phyloP scores from a whole-genome alignment of 495 filamentous ascomycete species.

The Penicillium argentinense region DNA sequence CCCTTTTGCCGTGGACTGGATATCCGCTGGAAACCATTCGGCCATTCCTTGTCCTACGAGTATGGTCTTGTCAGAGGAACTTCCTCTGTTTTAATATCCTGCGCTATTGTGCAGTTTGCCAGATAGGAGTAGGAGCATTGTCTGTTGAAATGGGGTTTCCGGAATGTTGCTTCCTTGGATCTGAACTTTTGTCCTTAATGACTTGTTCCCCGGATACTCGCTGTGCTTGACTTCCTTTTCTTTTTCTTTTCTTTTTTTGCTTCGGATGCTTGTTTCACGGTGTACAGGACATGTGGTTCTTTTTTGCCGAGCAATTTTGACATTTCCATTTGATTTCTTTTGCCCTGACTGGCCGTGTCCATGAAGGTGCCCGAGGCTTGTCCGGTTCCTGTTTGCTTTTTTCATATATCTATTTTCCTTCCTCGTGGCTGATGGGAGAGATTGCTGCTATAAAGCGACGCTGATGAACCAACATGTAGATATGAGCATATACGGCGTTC shows the following conservation, averaged over 20 bases:
- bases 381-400: constrained; percentile 24
- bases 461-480: constrained; percentile 46
- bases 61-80: constrained; percentile 7
- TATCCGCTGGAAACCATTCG: constrained; percentile 10
- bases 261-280: constrained; percentile 20
- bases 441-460: constrained; percentile 42
- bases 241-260: constrained; percentile 14
- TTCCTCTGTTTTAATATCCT: constrained; percentile 21
- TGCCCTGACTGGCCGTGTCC: constrained; percentile 8
- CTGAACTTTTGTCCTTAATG: constrained; percentile 31
- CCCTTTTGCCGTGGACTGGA: constrained; percentile 14
- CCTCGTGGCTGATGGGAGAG: constrained; percentile 26
- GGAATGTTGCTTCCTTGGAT: constrained; percentile 31
- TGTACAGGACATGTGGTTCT: constrained; percentile 33
- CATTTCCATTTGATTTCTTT: constrained; percentile 11
- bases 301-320: constrained; percentile 23
- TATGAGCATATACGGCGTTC: constrained; percentile 50
- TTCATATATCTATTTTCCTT: constrained; percentile 25
- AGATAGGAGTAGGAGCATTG: constrained; percentile 28
- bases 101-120: constrained; percentile 29
- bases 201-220: constrained; percentile 20
- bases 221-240: constrained; percentile 9
- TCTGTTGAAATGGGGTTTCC: constrained; percentile 21
- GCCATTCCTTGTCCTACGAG: not conserved
- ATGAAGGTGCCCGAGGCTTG: constrained; percentile 13